Evolutionary conservation across 768 basidiomycete genomes (phyloP).

Genomic region (Imleria badia): DNA sequence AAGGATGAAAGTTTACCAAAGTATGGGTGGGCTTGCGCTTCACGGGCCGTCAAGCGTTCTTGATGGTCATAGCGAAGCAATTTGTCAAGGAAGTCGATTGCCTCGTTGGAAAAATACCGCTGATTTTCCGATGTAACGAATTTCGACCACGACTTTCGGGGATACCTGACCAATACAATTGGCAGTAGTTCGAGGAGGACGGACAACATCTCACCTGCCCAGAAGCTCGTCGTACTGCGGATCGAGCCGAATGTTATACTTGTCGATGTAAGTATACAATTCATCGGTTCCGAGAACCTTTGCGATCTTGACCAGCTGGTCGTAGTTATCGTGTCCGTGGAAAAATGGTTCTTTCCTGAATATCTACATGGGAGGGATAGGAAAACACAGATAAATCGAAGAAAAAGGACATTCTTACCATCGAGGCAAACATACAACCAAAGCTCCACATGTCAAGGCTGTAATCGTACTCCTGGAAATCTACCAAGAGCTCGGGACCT

Average conservation of each 20-base stretch:
- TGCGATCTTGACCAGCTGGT: constrained; percentile 96
- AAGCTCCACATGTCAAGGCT: constrained; percentile 99
- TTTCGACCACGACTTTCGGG: constrained; percentile 91
- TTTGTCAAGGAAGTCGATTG: constrained; percentile 94
- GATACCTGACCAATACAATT: constrained; percentile 54
- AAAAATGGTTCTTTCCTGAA: constrained; percentile 99
- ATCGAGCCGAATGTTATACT: constrained; percentile 94
- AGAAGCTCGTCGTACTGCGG: constrained; percentile 95
- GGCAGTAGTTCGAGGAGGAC: constrained; percentile 8
- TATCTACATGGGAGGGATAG: constrained; percentile 53
- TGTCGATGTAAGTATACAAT: constrained; percentile 87
- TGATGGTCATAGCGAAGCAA: constrained; percentile 96
- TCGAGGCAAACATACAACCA: constrained; percentile 98
- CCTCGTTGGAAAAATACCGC: constrained; percentile 94
- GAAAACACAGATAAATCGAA: background rate
- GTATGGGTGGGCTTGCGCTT: constrained; percentile 91
- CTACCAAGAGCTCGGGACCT: constrained; percentile 93
- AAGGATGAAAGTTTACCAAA: constrained; percentile 57
- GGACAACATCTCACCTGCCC: constrained; percentile 55
- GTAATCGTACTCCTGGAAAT: constrained; percentile 99
- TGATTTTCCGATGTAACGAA: constrained; percentile 97
- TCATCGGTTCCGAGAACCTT: constrained; percentile 98
- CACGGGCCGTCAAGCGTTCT: constrained; percentile 91
- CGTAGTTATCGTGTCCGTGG: constrained; percentile 98
- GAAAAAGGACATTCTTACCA: constrained; percentile 56